phyloP scores from a whole-genome alignment of 305 asterid species.

The Rubia peregrina region DNA sequence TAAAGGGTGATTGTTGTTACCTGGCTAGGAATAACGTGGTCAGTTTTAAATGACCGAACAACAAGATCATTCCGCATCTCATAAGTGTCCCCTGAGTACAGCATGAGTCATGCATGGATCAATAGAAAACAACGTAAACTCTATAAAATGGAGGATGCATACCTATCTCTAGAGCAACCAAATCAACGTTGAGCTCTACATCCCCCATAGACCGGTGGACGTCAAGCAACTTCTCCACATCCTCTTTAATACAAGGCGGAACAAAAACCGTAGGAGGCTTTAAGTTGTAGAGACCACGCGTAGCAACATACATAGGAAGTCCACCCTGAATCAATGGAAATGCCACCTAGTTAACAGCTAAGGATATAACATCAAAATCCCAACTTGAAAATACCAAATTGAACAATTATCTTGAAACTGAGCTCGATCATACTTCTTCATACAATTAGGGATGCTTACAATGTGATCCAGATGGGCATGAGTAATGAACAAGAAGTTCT shows the following conservation, averaged over 20 bases:
- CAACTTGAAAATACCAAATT: neutral
- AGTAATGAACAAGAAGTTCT: constrained; percentile 85
- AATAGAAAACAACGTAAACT: constrained; percentile 8
- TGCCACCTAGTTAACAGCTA: neutral
- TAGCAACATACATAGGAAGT: constrained; percentile 91
- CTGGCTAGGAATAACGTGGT: constrained; percentile 91
- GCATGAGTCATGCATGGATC: constrained; percentile 16
- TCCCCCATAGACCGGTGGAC: constrained; percentile 77
- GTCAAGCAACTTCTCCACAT: constrained; percentile 65
- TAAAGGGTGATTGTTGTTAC: constrained; percentile 24
- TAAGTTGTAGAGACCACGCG: constrained; percentile 80
- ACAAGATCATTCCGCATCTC: constrained; percentile 94
- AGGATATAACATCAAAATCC: neutral
- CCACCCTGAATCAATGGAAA: constrained; percentile 67
- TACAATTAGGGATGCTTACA: constrained; percentile 30
- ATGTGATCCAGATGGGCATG: constrained; percentile 99
- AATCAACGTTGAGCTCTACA: constrained; percentile 68
- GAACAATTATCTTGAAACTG: neutral
- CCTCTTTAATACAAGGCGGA: constrained; percentile 80
- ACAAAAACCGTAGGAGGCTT: constrained; percentile 89
- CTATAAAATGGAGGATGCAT: constrained; percentile 21
- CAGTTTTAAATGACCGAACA: constrained; percentile 80
- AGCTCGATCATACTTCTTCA: neutral
- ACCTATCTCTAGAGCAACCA: constrained; percentile 92
- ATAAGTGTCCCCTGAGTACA: constrained; percentile 72